Evolutionary conservation across 2,329 filamentous ascomycete species (phyloP), one percentile per base, ranked within the genome.

Genomic region (Esteya vermicola): DNA sequence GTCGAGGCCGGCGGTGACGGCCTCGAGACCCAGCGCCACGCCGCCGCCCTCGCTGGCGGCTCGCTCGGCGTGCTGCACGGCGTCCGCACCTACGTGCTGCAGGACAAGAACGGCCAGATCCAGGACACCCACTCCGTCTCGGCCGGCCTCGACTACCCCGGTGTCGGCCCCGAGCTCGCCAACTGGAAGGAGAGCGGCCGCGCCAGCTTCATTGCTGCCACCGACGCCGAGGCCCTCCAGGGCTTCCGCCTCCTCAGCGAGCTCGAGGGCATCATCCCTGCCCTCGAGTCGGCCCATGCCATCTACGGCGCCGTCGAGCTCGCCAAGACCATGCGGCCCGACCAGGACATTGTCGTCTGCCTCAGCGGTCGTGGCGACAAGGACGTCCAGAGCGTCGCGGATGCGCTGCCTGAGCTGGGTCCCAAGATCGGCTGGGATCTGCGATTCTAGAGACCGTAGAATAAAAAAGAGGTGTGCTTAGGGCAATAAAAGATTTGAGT

Each of bases 341-440:
- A 75, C 39, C 66, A 95, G 63, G 86, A 96, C 54, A 65, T 98
- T 22, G 89, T 98, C 44, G 88, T 98, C 47, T 96, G 89, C 62
- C 60, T 98, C 28, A 93, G 83, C 55, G 91, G 91, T 9, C 71
- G 91, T 51, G 91, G 91, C 47, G 91, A 98, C 62, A 98, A 98
- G 75, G 91, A 98, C 56, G 91, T 98, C 43, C 88, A 98, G 73
- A 93, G 85, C 53, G 89, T 98, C 38, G 91, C 91, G 1, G 91
- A 98, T 55, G 85, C 93, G 63, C 63, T 98, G 55, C 89, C 89
- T 16, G 82, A 72, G 50, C 60, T 98, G 46, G 89, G 91, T 0
- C 91, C 91, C 8, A 69, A 81, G 67, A 96, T 98, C 60, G 85
- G 72, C 43, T 80, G 75, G 75, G 75, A 80, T 50, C 55, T 80